Base-by-base conservation (phyloP, 495 filamentous ascomycete genomes). In the Aspergillus carlsbadensis region DNA sequence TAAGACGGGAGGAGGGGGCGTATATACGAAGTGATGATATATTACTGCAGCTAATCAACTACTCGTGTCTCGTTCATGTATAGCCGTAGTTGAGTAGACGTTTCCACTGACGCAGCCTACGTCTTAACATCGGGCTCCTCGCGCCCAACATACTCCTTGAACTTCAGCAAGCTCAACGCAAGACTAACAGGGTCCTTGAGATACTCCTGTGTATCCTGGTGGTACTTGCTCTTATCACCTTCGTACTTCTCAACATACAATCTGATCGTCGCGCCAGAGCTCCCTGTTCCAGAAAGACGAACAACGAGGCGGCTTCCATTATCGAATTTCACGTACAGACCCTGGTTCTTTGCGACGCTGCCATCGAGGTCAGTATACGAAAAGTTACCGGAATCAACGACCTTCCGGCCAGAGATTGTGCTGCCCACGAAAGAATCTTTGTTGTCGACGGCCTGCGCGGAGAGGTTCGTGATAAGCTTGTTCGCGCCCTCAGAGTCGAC, bases 281-380 rank as follows among this genome's bases (percentile, higher is more conserved):
- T 92, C 45, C 94, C 94, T 21, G 94, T 98, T 21, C 94, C 94
- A 1, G 92, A 97, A 63, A 98, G 73, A 57, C 94, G 86, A 46
- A 97, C 91, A 31, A 98, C 89, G 46, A 98, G 92, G 51, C 94
- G 86, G 75, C 89, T 93, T 56, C 94, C 94, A 52, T 96, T 91
- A 47, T 92, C 90, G 76, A 98, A 98, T 74, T 91, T 90, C 72
- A 90, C 88, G 65, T 89, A 98, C 57, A 98, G 84, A 49, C 94
- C 94, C 76, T 98, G 94, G 81, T 96, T 96, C 66, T 92, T 89
- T 69, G 90, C 85, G 21, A 98, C 91, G 55, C 90, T 96, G 51
- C 93, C 93, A 64, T 98, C 94, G 18, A 98, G 84, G 72, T 98
- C 94, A 3, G 89, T 97, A 81, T 98, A 98, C 11, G 87, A 85